Conservation (phyloP, 768 basidiomycete species). For the Cystofilobasidium bisporidii region DNA sequence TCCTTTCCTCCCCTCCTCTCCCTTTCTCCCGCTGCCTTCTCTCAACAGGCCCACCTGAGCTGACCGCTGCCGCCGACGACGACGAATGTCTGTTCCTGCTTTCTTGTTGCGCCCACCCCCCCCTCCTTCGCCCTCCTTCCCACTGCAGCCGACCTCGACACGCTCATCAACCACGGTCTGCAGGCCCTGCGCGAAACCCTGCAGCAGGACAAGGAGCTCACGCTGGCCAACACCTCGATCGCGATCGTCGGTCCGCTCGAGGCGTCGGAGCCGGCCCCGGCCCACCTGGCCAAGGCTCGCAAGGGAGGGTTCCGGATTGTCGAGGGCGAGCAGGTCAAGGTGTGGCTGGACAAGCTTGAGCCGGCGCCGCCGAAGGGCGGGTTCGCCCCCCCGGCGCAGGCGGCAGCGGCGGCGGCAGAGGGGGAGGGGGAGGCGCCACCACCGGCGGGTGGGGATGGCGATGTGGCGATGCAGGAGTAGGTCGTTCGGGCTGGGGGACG, state of each 20-base stretch:
- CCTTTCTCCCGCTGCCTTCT: too few species aligned
- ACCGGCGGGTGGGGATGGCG: conserved; percentile 50
- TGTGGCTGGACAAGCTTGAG: conserved; percentile 68
- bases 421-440: conserved; percentile 40
- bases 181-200: conserved; percentile 92
- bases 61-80: too few species aligned
- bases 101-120: conserved; percentile 4
- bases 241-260: conserved; percentile 62
- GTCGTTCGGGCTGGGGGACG: background rate
- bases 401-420: conserved; percentile 40
- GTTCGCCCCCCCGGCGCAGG: conserved; percentile 27
- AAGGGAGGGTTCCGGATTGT: conserved; percentile 69
- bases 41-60: too few species aligned
- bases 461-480: conserved; percentile 75
- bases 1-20: too few species aligned
- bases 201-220: conserved; percentile 96
- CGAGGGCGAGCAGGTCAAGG: conserved; percentile 67
- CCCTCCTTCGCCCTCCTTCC: background rate
- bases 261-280: conserved; percentile 36
- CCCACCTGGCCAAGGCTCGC: conserved; percentile 35
- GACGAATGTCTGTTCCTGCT: too few species aligned
- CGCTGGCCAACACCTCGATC: conserved; percentile 83
- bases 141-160: conserved; percentile 7
- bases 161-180: conserved; percentile 78
- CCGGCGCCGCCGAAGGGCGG: conserved; percentile 49